Base-by-base conservation (phyloP, 352 stramenopile species). In the Phytophthora kernoviae region DNA sequence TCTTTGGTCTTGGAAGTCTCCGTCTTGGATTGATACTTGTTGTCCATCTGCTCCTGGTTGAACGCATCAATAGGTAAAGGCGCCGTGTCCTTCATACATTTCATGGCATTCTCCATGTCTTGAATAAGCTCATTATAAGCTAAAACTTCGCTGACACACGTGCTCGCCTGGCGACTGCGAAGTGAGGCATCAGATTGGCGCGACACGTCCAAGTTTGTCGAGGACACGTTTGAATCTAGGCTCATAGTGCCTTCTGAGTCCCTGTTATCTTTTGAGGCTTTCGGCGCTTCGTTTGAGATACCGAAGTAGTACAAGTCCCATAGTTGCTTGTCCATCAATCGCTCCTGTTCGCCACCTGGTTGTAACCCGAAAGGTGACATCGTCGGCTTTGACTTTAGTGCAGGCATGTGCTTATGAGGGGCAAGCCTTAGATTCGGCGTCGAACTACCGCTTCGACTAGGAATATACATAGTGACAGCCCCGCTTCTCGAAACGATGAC, bases 81-180 rank as follows among this genome's bases (percentile, higher is more conserved):
- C 10, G 52, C 44, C 6, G 33, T 48, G 8, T 72, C 48, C 8
- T 72, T 50, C 52, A 61, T 64, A 7, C 52, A 58, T 17, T 47
- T 68, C 49, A 73, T 64, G 8, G 57, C 57, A 33, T 51, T 69
- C 52, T 90, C 80, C 71, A 90, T 79, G 21, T 84, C 66, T 48
- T 82, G 78, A 55, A 90, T 90, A 30, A 80, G 71, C 27, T 85
- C 75, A 46, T 88, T 90, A 59, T 87, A 90, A 1, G 62, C 68
- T 33, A 87, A 50, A 9, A 85, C 72, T 34, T 90, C 80, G n/a
- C 75, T 85, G 8, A 57, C 75, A 36, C 77, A 84, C 9, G 73
- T 87, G 51, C 77, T 88, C 15, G 70, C 65, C 14, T 82, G 58
- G 2, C 74, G 71, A 56, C 75, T 85, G 36, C 62, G 62, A 41